Base-by-base conservation (phyloP, 1,284 basidiomycete species). In the Austroboletus novae-zelandiae region DNA sequence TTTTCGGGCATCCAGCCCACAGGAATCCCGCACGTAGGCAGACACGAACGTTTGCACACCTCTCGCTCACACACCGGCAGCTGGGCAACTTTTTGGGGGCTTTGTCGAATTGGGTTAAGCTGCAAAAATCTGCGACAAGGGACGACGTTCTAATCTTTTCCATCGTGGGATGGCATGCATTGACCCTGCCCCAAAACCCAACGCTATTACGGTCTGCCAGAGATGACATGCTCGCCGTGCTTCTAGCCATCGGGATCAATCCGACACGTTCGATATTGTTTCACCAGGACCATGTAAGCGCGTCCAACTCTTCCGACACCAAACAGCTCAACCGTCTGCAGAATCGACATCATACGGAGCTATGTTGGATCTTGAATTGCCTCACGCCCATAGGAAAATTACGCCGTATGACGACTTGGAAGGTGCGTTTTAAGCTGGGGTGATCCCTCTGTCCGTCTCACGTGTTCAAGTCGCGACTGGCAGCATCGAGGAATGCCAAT, bases 11-110 rank as follows among this genome's bases (percentile, higher is more conserved):
- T 91, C 36, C 89, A 90, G 61, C 87, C 89, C 1, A 93, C 89
- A 8, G 92, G 93, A 0, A 83, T 89, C 5, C 89, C 91, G 41
- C 93, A 95, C 73, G 91, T 92, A 65, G 57, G 77, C 63, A 36
- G 9, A 25, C 14, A 2, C 25, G n/a, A n/a, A 10, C 27, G 30
- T 18, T 34, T 9, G 35, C 25, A 32, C 8, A 9, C 32, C 36
- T 34, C 18, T 41, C 10, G 43, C 54, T 59, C 15, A 61, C 51
- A 5, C 29, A 3, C 31, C 11, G 39, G 25, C 54, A 97, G 93
- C 77, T 98, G 60, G 95, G 95, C 40, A 98, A 98, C 69, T 92
- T 94, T 61, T 78, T 98, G 2, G 95, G 95, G 7, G 94, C 94
- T 0, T 76, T 96, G 17, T 79, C 81, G 30, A 94, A 93, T 67